These are phyloP conservation scores for Xylaria digitata DNA, from an alignment of 2,329 filamentous ascomycete genomes.

Conservation along the genomic window DNA sequence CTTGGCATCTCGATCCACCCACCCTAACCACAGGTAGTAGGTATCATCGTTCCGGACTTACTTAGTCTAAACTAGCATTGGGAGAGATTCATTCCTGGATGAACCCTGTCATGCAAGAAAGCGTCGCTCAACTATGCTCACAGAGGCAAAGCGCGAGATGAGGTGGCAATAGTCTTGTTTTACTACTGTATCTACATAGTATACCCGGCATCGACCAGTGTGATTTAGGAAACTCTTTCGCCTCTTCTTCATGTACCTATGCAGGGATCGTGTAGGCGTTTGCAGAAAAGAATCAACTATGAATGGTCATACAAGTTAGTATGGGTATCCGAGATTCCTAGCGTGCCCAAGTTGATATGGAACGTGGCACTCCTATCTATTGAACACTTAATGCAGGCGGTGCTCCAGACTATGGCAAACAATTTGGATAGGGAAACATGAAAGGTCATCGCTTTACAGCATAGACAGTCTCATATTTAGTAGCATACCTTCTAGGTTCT, in stretches of 20 bases:
- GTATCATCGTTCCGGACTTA: slow-evolving; percentile 8
- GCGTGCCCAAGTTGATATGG: background rate
- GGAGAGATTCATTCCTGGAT: slow-evolving; percentile 10
- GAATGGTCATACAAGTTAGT: background rate
- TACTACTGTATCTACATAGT: no score
- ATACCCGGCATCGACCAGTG: slow-evolving; percentile 8
- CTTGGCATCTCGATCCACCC: slow-evolving; percentile 16
- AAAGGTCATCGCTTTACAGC: background rate
- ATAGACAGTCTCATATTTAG: slow-evolving; percentile 3
- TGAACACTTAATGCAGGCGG: background rate
- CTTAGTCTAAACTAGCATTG: slow-evolving; percentile 1
- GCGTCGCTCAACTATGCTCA: slow-evolving; percentile 15
- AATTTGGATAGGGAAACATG: background rate
- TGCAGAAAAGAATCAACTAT: slow-evolving; percentile 3
- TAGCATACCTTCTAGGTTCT: background rate
- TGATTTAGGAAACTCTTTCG: background rate
- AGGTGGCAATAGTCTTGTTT: slow-evolving; percentile 19
- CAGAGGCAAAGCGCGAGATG: slow-evolving; percentile 22
- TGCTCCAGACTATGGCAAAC: background rate
- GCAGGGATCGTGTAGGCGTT: background rate
- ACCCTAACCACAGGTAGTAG: background rate
- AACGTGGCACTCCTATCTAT: background rate
- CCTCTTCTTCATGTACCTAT: background rate
- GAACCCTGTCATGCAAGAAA: slow-evolving; percentile 7
- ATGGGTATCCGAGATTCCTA: slow-evolving; percentile 6